Evolutionary conservation across 306 rosid genomes (phyloP).

Genomic region (Carpinus fangiana): DNA sequence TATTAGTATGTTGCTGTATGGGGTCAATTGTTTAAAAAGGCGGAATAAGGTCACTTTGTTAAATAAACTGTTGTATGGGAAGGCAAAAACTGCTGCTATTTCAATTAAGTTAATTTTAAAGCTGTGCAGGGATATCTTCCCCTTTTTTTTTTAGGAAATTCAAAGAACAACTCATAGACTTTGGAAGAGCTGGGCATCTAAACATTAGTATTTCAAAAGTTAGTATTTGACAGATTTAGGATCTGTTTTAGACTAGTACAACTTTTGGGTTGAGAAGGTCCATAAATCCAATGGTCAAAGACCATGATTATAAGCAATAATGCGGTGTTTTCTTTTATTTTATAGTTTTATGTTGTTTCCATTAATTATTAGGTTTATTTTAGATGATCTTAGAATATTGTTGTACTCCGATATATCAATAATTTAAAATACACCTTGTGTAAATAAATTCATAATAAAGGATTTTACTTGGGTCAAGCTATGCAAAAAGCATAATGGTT

Average conservation of each 20-base stretch:
- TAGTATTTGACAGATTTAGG: background rate
- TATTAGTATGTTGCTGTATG: too few species aligned
- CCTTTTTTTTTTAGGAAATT: background rate
- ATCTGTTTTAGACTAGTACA: background rate
- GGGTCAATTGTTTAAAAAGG: too few species aligned
- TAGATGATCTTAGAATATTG: background rate
- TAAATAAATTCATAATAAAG: background rate
- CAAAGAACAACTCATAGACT: background rate
- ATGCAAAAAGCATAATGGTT: background rate
- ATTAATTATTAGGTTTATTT: background rate
- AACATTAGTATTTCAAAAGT: background rate
- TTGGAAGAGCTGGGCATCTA: background rate
- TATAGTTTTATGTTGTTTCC: background rate
- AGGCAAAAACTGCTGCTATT: background rate
- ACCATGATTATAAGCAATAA: background rate
- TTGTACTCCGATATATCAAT: background rate
- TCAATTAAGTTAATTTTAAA: background rate
- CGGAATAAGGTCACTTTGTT: too few species aligned
- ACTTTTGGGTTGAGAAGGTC: background rate
- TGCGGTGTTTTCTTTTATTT: background rate
- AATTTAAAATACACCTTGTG: background rate
- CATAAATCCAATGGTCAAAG: background rate
- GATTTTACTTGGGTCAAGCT: background rate
- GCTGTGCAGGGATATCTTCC: background rate
- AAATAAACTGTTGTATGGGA: background rate